Conservation (phyloP, 208 protist genomes). For the Trypanosoma rangeli region DNA sequence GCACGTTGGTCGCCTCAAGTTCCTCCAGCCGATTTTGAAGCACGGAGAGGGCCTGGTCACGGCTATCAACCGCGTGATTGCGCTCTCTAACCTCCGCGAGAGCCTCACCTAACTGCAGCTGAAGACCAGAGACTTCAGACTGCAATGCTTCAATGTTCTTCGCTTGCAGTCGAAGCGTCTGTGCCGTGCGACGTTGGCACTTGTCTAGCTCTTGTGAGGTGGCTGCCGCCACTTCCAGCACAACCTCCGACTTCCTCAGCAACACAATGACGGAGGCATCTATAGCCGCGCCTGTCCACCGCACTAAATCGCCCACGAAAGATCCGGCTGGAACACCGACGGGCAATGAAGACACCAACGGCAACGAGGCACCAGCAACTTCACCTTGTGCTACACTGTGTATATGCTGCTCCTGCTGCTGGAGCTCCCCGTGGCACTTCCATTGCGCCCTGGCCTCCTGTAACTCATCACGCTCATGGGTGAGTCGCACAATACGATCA, state of each 20-base stretch:
- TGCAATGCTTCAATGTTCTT: conserved; percentile 60
- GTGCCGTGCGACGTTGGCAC: conserved; percentile 37
- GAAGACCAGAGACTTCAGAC: conserved; percentile 44
- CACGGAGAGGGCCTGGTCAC: conserved; percentile 40
- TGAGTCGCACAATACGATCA: conserved; percentile 58
- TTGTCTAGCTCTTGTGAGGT: conserved; percentile 30
- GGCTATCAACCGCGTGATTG: conserved; percentile 31
- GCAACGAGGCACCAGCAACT: background rate
- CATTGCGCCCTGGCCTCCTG: conserved; percentile 11
- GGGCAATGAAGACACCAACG: background rate
- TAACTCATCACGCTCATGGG: conserved; percentile 29
- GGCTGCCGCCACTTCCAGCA: conserved; percentile 9
- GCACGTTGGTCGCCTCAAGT: conserved; percentile 29
- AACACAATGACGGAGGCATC: background rate
- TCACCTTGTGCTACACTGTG: background rate
- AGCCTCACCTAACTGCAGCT: conserved; percentile 24
- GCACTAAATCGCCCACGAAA: background rate
- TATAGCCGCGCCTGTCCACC: conserved; percentile 9
- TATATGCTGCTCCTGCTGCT: background rate
- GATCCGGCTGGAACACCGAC: background rate
- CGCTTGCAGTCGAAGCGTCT: conserved; percentile 48
- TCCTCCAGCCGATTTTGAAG: conserved; percentile 49
- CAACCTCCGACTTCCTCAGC: conserved; percentile 12
- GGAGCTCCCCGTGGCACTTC: background rate
- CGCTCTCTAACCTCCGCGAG: conserved; percentile 40